phyloP scores from a whole-genome alignment of 78 protist species.

The Diacronema lutheri region DNA sequence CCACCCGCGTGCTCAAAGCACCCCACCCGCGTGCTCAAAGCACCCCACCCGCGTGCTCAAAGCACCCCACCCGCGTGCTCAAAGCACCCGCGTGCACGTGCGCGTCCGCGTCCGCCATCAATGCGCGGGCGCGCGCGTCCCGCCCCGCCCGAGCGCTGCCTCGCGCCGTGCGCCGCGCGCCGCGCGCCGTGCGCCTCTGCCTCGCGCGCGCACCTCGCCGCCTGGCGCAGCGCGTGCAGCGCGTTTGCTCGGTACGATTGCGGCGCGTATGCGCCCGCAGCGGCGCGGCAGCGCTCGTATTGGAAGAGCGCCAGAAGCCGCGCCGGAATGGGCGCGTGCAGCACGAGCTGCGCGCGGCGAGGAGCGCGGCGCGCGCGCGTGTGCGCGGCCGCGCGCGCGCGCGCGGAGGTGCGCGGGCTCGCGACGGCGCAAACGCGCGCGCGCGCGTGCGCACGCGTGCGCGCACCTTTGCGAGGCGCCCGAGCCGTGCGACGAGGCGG shows the following conservation, averaged over 20 bases:
- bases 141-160: no score
- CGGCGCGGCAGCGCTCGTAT: background rate
- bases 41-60: background rate
- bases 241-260: background rate
- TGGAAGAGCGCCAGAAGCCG: background rate
- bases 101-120: no score
- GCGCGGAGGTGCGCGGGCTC: background rate
- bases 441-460: background rate
- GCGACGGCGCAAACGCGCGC: background rate
- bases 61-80: no score
- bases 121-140: no score
- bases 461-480: background rate
- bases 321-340: background rate
- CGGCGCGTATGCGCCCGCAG: background rate
- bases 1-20: no score
- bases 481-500: constrained; percentile 1
- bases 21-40: no score
- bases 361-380: constrained; percentile 3
- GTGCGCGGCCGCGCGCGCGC: background rate
- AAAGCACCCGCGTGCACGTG: no score
- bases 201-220: no score
- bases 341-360: background rate
- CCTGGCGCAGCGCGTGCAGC: background rate
- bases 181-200: no score
- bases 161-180: no score